Evolutionary conservation across 805 yeast species (phyloP).

Genomic region (Blastobotrys attinorum): DNA sequence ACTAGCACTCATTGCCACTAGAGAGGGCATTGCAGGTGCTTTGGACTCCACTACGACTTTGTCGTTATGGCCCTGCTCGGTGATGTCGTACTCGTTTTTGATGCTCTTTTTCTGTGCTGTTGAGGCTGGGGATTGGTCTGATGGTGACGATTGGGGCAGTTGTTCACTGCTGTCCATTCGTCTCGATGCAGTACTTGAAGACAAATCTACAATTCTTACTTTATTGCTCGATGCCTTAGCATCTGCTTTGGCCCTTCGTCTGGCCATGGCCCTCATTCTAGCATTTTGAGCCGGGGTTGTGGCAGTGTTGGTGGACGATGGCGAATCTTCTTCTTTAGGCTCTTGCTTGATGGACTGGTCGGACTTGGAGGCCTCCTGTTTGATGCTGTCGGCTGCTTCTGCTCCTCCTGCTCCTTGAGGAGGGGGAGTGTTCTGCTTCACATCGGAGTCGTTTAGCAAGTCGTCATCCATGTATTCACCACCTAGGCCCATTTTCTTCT

Average conservation of each 20-base stretch:
- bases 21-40: conserved; percentile 52
- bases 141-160: no score
- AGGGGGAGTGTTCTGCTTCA: conserved; percentile 1
- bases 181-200: conserved; percentile 24
- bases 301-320: background rate
- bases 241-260: conserved; percentile 22
- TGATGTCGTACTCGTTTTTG: conserved; percentile 45
- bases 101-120: conserved; percentile 20
- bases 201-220: conserved; percentile 30
- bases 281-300: conserved; percentile 30
- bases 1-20: conserved; percentile 55
- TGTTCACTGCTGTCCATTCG: conserved; percentile 12
- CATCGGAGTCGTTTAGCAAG: conserved; percentile 26
- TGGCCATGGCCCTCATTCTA: conserved; percentile 72
- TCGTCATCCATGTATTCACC: conserved; percentile 34
- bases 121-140: conserved; percentile 13
- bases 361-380: conserved; percentile 2
- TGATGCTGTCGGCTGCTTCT: background rate
- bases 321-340: background rate
- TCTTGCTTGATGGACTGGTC: conserved; percentile 5
- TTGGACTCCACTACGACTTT: conserved; percentile 80
- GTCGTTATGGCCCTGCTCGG: conserved; percentile 72
- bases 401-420: background rate
- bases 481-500: conserved; percentile 36
- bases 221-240: conserved; percentile 42